phyloP scores from a whole-genome alignment of 345 rosid species.

The Aquilaria sinensis region DNA sequence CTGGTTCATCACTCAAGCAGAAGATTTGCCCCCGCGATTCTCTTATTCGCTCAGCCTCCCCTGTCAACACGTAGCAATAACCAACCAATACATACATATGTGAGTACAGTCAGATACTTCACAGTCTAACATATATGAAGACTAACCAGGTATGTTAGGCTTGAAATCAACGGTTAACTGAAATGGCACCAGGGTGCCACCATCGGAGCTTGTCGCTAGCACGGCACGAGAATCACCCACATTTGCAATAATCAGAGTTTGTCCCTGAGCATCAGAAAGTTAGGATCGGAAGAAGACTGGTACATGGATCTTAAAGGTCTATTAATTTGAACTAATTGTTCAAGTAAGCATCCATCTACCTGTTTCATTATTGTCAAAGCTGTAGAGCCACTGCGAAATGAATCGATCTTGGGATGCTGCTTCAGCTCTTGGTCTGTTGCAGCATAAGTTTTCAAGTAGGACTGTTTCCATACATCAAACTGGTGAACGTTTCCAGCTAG shows the following conservation, averaged over 20 bases:
- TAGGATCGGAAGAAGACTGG: not conserved
- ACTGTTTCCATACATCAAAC: slow-evolving; percentile 41
- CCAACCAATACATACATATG: not conserved
- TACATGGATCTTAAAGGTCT: too few relatives aligned
- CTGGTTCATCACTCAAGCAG: slow-evolving; percentile 69
- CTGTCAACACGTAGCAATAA: slow-evolving; percentile 26
- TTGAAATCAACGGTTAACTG: slow-evolving; percentile 71
- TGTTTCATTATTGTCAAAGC: slow-evolving; percentile 63
- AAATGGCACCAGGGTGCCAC: slow-evolving; percentile 45
- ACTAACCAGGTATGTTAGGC: slow-evolving; percentile 65
- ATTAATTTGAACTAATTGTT: too few relatives aligned
- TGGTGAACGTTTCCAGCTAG: slow-evolving; percentile 13
- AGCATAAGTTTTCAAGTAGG: slow-evolving; percentile 41
- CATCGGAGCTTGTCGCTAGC: slow-evolving; percentile 48
- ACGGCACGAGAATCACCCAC: slow-evolving; percentile 80
- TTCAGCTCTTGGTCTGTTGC: slow-evolving; percentile 41
- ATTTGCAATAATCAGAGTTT: slow-evolving; percentile 58
- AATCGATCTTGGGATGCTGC: slow-evolving; percentile 26
- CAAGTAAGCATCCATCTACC: slow-evolving; percentile 22
- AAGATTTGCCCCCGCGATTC: slow-evolving; percentile 51
- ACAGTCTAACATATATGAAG: too few relatives aligned
- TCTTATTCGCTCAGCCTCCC: slow-evolving; percentile 68
- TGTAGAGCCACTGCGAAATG: slow-evolving; percentile 60
- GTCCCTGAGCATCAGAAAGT: slow-evolving; percentile 24
- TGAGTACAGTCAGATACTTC: not conserved